A percentile compares a stretch with the other conserved stretches of the same genome.
These are phyloP conservation scores for Gracilaria gracilis DNA, from an alignment of 23 red algal species.

Conservation along the genomic window DNA sequence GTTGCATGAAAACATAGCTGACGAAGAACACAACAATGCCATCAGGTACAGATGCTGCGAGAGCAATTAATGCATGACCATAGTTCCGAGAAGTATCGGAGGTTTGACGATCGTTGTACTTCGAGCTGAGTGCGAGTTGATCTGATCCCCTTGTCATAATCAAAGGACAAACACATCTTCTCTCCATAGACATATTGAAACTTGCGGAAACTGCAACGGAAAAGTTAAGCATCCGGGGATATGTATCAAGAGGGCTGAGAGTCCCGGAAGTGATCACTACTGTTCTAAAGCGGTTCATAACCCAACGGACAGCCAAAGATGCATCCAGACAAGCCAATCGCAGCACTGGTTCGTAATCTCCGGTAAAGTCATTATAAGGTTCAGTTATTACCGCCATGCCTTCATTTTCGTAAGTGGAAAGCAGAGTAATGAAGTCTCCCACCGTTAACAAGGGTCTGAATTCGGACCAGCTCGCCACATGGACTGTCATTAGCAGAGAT, in stretches of 20 bases:
- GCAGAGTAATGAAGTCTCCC: conserved; percentile 88
- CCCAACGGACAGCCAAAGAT: conserved; percentile 85
- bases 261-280: conserved; percentile 98
- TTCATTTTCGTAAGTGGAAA: conserved; percentile 85
- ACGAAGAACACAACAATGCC: conserved; percentile 98
- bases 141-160: conserved; percentile 91
- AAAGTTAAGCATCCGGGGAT: conserved; percentile 93
- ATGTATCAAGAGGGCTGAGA: conserved; percentile 89
- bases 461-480: conserved; percentile 77
- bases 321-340: conserved; percentile 94
- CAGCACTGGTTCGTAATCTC: conserved; percentile 86
- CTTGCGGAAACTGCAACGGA: conserved; percentile 77
- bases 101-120: conserved; percentile 85
- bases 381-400: conserved; percentile 93
- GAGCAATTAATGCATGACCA: conserved; percentile 78
- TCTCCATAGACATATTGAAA: conserved; percentile 89
- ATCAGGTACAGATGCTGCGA: conserved; percentile 89
- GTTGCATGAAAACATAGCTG: conserved; percentile 97
- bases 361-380: conserved; percentile 92
- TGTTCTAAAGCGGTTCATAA: conserved; percentile 88
- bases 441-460: conserved; percentile 80
- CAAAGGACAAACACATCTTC: conserved; percentile 92
- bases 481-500: conserved; percentile 81
- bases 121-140: conserved; percentile 91
- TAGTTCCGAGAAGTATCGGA: conserved; percentile 92